phyloP scores from a whole-genome alignment of 495 filamentous ascomycete genomes.

The Penicillium longicatenatum region DNA sequence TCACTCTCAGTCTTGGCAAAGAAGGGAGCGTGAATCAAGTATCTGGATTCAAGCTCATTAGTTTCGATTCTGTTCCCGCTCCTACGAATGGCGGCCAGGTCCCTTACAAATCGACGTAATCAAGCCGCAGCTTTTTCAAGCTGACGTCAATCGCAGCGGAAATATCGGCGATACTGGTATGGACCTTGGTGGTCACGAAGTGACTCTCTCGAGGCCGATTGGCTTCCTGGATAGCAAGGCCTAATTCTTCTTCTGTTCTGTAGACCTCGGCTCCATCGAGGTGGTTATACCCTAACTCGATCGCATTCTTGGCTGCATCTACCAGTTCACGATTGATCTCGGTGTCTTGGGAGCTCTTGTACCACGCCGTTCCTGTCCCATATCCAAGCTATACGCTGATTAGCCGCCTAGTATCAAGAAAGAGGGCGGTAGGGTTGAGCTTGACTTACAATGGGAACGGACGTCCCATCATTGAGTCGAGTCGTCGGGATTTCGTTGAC shows the following conservation, averaged over 20 bases:
- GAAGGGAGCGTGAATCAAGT: constrained; percentile 79
- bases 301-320: constrained; percentile 64
- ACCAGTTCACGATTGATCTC: constrained; percentile 45
- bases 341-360: constrained; percentile 46
- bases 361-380: constrained; percentile 68
- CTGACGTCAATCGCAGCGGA: constrained; percentile 66
- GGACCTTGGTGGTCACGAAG: constrained; percentile 77
- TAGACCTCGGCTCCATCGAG: constrained; percentile 85
- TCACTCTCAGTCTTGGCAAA: constrained; percentile 61
- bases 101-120: constrained; percentile 76
- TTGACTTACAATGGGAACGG: constrained; percentile 66
- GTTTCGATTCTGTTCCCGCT: not conserved
- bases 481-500: constrained; percentile 45
- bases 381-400: constrained; percentile 63
- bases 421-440: not conserved
- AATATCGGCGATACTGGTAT: constrained; percentile 58
- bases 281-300: constrained; percentile 71
- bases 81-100: not conserved
- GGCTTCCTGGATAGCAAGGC: constrained; percentile 69
- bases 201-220: constrained; percentile 66
- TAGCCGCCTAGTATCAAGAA: not conserved
- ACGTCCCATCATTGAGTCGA: constrained; percentile 71
- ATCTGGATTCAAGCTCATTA: constrained; percentile 41
- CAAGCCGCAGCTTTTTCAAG: constrained; percentile 70
- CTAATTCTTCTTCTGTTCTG: constrained; percentile 76